These are phyloP conservation scores for Podila epigama DNA, from an alignment of 192 early-diverging fungal genomes.

Conservation along the genomic window DNA sequence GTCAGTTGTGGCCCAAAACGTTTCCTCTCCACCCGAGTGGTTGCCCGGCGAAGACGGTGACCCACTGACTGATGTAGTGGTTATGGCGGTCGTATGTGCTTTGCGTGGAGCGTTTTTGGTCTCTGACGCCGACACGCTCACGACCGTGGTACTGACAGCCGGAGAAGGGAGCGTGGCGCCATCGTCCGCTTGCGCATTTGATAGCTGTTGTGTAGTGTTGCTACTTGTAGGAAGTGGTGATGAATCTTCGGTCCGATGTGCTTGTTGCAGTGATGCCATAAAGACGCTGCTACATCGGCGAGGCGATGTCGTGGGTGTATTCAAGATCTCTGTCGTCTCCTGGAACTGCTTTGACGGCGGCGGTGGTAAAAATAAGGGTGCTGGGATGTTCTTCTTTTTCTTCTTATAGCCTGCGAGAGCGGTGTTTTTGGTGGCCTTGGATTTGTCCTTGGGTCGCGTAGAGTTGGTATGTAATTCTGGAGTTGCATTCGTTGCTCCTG, in stretches of 20 bases:
- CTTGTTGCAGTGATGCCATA: neutral
- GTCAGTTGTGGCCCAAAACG: conserved; percentile 6
- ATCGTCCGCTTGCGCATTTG: too few species aligned
- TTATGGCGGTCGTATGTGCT: too few species aligned
- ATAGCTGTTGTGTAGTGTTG: too few species aligned
- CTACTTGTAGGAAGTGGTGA: neutral
- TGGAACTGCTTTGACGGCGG: neutral
- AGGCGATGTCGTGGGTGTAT: neutral
- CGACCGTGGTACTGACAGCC: too few species aligned
- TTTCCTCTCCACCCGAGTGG: conserved; percentile 24
- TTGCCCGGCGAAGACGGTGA: conserved; percentile 5
- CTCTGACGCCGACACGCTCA: too few species aligned
- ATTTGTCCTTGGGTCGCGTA: neutral
- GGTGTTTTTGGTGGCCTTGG: neutral
- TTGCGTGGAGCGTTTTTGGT: too few species aligned
- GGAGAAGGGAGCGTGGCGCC: neutral
- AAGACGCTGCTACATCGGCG: neutral
- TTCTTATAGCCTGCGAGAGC: neutral
- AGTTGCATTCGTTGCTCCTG: too few species aligned
- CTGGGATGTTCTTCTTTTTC: neutral
- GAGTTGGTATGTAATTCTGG: too few species aligned
- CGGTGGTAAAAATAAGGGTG: neutral
- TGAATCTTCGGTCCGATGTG: neutral
- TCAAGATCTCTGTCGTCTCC: neutral
- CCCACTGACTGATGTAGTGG: neutral